Evolutionary conservation across 768 basidiomycete genomes (phyloP), one percentile per base, ranked within the genome.

Genomic region (Panaeolus papilionaceus): DNA sequence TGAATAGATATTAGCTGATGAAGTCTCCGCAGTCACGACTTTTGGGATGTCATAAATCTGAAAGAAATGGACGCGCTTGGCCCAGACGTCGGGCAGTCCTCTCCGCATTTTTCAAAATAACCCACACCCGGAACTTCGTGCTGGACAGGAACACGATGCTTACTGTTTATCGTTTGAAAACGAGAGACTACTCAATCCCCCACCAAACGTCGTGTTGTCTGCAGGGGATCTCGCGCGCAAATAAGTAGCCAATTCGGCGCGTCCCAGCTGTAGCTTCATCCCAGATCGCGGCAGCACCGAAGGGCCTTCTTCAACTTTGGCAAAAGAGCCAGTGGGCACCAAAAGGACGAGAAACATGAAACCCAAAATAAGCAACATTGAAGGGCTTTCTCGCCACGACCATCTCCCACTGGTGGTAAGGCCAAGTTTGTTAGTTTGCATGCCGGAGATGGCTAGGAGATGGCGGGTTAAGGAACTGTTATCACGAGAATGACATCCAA

Each of bases 121-220:
- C 12, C 47, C 47, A 38, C 1, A 18, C 26, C 61, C 38, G 33
- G 10, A 54, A 33, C 51, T n/a, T 61, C n/a, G 16, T 49, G n/a
- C 40, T 23, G 33, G 26, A 62, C 16, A 51, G 38, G 64, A 49
- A 23, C 20, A 49, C n/a, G 62, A 64, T 20, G 80, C 83, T 64
- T 68, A 85, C 82, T 81, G 79, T 74, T 78, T 78, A 68, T 89
- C 84, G 61, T 76, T 78, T 8, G 88, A 80, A 49, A 85, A 71
- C 6, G 83, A 74, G 62, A 89, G 76, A 2, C 79, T 69, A 16
- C 80, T 79, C 66, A 88, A 80, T 18, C 86, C 85, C 63, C 78
- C 75, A 38, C 73, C 71, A 45, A 77, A 68, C 4, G 75, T 78
- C 33, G 62, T 72, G 65, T 80, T 82, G 64, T 75, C 68, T 23